These are phyloP conservation scores for Schwanniomyces pseudopolymorphus DNA, from an alignment of 805 yeast species.

Conservation along the genomic window DNA sequence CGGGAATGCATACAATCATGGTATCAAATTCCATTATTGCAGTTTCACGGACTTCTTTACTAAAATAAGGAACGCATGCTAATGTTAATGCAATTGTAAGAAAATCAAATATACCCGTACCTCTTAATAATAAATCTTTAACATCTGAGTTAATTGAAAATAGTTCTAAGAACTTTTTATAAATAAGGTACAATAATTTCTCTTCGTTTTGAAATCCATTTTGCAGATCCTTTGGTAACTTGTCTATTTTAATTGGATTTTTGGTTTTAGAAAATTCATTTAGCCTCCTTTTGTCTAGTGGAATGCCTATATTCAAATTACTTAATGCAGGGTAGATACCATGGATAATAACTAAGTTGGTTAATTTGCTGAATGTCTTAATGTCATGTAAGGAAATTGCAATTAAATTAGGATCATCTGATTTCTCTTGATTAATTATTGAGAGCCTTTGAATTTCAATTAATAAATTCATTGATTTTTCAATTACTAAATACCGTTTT, in stretches of 20 bases:
- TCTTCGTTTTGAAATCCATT: conserved; percentile 17
- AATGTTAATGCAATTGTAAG: conserved; percentile 49
- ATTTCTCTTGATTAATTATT: conserved; percentile 15
- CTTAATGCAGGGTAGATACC: conserved; percentile 70
- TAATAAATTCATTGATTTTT: conserved; percentile 36
- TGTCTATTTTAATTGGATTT: conserved; percentile 22
- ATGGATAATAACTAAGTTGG: conserved; percentile 64
- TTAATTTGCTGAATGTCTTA: conserved; percentile 63
- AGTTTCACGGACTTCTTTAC: conserved; percentile 9
- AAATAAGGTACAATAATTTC: conserved; percentile 27
- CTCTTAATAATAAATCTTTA: conserved; percentile 53
- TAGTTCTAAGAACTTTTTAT: conserved; percentile 26
- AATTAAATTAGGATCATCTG: conserved; percentile 36
- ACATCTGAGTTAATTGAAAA: conserved; percentile 49
- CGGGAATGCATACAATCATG: conserved; percentile 45
- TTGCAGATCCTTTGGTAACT: conserved; percentile 11
- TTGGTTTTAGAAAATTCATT: conserved; percentile 43
- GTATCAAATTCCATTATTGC: conserved; percentile 13
- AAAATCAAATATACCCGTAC: conserved; percentile 66
- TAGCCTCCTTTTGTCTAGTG: conserved; percentile 58
- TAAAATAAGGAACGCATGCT: conserved; percentile 31
- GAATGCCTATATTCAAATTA: conserved; percentile 55
- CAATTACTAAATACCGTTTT: conserved; percentile 18
- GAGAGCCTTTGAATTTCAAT: conserved; percentile 40
- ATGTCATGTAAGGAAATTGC: conserved; percentile 84